These are phyloP conservation scores for Pelargonium fulgidum DNA, from an alignment of 441 rosid species.

Conservation along the genomic window DNA sequence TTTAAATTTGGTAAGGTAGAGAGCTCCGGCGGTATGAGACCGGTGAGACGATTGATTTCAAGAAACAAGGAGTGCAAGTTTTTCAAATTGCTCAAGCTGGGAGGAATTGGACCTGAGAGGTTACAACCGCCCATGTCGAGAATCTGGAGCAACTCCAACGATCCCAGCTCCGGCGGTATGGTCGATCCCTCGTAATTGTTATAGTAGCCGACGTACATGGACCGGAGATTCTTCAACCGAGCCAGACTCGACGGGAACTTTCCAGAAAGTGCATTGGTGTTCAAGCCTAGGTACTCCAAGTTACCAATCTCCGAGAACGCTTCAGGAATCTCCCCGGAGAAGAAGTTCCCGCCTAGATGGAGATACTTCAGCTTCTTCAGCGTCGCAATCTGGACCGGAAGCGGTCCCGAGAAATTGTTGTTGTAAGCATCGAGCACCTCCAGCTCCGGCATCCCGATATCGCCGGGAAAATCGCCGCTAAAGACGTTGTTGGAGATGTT, in stretches of 20 bases:
- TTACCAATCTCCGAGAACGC: slow-evolving; percentile 60
- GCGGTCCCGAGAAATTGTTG: slow-evolving; percentile 69
- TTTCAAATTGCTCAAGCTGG: slow-evolving; percentile 56
- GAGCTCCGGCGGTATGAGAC: slow-evolving; percentile 54
- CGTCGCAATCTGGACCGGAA: slow-evolving; percentile 58
- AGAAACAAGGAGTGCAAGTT: slow-evolving; percentile 78
- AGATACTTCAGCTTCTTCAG: slow-evolving; percentile 58
- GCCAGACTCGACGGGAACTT: slow-evolving; percentile 72
- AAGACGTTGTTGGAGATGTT: slow-evolving; percentile 84
- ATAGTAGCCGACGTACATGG: slow-evolving; percentile 76
- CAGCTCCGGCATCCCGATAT: slow-evolving; percentile 48
- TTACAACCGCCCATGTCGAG: slow-evolving; percentile 77
- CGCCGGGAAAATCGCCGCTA: slow-evolving; percentile 53
- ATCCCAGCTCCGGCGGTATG: slow-evolving; percentile 78
- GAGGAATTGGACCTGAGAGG: slow-evolving; percentile 61
- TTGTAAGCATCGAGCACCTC: slow-evolving; percentile 76
- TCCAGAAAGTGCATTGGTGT: slow-evolving; percentile 70
- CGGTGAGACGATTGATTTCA: slow-evolving; percentile 68
- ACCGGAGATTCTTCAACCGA: slow-evolving; percentile 46
- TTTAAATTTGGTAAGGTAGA: slow-evolving; percentile 61
- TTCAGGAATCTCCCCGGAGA: slow-evolving; percentile 55
- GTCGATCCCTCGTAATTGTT: slow-evolving; percentile 49
- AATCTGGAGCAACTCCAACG: slow-evolving; percentile 41
- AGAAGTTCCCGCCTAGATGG: slow-evolving; percentile 91
- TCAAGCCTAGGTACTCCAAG: slow-evolving; percentile 66